Evolutionary conservation across 805 yeast species (phyloP).

Genomic region (Pichia nakasei): DNA sequence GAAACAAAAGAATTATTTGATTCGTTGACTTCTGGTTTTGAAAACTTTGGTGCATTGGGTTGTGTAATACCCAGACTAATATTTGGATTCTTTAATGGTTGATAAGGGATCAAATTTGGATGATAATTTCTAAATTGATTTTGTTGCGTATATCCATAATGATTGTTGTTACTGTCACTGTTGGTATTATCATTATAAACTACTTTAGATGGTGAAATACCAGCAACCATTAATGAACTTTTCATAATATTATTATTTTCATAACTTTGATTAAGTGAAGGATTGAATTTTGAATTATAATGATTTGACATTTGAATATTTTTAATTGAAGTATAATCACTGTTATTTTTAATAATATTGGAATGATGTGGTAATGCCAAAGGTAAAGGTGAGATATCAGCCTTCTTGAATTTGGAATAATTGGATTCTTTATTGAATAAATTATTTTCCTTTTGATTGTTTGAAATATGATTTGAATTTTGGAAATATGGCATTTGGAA

Average conservation of each 20-base stretch:
- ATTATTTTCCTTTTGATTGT: conserved; percentile 12
- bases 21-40: neutral
- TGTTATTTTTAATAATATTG: neutral
- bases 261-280: no score
- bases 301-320: neutral
- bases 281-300: neutral
- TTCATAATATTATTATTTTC: neutral
- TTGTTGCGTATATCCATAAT: neutral
- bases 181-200: neutral
- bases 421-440: neutral
- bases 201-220: conserved; percentile 2
- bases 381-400: neutral
- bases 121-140: no score
- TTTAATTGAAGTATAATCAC: neutral
- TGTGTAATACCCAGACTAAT: no score
- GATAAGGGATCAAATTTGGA: no score
- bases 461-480: conserved; percentile 27
- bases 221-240: conserved; percentile 6
- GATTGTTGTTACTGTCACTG: neutral
- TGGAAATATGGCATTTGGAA: conserved; percentile 47
- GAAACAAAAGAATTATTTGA: neutral
- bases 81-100: no score
- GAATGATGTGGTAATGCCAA: neutral
- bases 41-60: neutral
- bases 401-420: neutral